Evolutionary conservation across 2,329 filamentous ascomycete species (phyloP), one percentile per base, ranked within the genome.

Genomic region (Pseudocercospora musae): DNA sequence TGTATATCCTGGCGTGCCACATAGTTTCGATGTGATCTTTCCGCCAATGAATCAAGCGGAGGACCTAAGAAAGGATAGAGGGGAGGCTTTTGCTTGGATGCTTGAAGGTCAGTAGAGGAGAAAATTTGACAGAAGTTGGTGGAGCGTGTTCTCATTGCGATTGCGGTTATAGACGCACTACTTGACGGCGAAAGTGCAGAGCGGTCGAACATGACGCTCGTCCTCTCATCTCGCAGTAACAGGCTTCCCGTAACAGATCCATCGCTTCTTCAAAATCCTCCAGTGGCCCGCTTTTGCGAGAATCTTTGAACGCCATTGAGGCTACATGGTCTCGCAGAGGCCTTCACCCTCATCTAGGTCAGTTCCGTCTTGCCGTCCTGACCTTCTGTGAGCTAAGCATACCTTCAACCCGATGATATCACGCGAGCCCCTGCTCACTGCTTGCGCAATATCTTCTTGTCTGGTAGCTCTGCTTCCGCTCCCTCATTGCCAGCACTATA

Each of bases 1-100:
- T 31, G 64, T 80, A 29, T 79, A 80, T 65, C 48, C 37, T 0
- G 76, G 77, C 0, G 72, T 75, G 57, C 75, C 75, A 8, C 79
- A 74, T 53, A 48, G 25, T 9, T 58, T 60, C 15, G 57, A 57
- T 49, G 10, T 15, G 9, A n/a, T 49, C 8, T 6, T n/a, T 9
- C 25, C 61, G 46, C 71, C 74, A 57, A 62, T 75, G 40, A 71
- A 71, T 8, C 69, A 70, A 57, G 60, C 71, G 29, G 65, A 66
- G 8, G 57, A 57, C 4, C 64, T 68, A 5, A 65, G 68, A 54
- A 69, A 69, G 62, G 70, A 75, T 59, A 58, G 69, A 15, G 66
- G 71, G 37, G 64, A 68, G 21, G 74, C 72, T 1, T 58, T 75
- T 18, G 65, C 63, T 5, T 76, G 75, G 74, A 61, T 77, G 10